Percentiles rank a stretch among this genome's conserved stretches.
phyloP scores from a whole-genome alignment of 208 protist genomes.

The Vickermania ingenoplastis region DNA sequence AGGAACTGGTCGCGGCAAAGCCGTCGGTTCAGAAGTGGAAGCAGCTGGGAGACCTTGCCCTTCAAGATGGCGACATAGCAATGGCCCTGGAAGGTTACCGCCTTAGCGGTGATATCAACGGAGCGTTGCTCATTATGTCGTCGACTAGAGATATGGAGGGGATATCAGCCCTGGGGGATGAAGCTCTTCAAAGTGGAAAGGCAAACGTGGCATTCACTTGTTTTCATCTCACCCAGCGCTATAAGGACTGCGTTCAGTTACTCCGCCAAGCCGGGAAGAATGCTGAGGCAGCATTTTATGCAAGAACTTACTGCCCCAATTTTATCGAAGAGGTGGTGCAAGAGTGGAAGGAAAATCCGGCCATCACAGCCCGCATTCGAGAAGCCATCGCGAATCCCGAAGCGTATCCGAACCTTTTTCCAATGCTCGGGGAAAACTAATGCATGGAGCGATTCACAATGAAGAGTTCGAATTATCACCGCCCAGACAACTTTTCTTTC shows the following conservation, averaged over 20 bases:
- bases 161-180: conserved; percentile 61
- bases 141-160: conserved; percentile 53
- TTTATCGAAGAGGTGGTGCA: conserved; percentile 65
- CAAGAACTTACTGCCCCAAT: conserved; percentile 90
- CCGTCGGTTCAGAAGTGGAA: conserved; percentile 87
- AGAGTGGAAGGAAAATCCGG: conserved; percentile 87
- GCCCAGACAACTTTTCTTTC: too few relatives aligned
- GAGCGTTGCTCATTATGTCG: conserved; percentile 75
- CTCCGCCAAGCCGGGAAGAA: conserved; percentile 69
- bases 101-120: conserved; percentile 53
- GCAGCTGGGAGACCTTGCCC: conserved; percentile 91
- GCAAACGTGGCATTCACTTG: conserved; percentile 93
- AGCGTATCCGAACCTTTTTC: conserved; percentile 95
- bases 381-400: conserved; percentile 89
- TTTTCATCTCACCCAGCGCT: conserved; percentile 66
- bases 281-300: conserved; percentile 94
- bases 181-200: conserved; percentile 53
- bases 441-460: too few relatives aligned
- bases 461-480: too few relatives aligned
- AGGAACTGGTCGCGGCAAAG: conserved; percentile 53
- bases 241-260: conserved; percentile 84
- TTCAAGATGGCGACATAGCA: conserved; percentile 62
- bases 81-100: conserved; percentile 68
- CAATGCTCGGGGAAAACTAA: too few relatives aligned
- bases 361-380: conserved; percentile 49